These are phyloP conservation scores for Microbotryum scabiosae DNA, from an alignment of 1,284 basidiomycete genomes.

Conservation along the genomic window DNA sequence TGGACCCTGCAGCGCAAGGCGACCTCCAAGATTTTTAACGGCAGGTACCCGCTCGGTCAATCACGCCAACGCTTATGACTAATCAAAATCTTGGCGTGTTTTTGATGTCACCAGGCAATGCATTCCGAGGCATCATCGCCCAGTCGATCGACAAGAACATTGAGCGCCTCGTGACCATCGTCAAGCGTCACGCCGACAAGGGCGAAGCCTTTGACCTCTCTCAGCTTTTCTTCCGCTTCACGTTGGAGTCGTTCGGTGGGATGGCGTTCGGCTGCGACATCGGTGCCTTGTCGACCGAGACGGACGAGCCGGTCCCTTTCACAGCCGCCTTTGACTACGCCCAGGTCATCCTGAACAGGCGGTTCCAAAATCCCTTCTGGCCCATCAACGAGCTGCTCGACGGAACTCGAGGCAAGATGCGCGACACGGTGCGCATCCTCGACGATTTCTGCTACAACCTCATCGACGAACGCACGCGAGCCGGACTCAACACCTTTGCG, in stretches of 20 bases:
- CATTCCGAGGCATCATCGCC: constrained; percentile 22
- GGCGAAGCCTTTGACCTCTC: constrained; percentile 21
- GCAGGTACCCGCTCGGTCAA: background rate
- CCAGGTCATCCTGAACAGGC: constrained; percentile 34
- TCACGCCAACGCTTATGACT: too few relatives aligned
- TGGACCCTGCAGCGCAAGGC: constrained; percentile 35
- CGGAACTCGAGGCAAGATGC: constrained; percentile 27
- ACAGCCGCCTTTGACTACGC: constrained; percentile 38
- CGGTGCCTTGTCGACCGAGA: constrained; percentile 23
- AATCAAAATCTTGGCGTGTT: too few relatives aligned
- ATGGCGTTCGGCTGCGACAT: constrained; percentile 20
- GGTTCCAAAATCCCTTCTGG: constrained; percentile 18
- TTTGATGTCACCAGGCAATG: background rate
- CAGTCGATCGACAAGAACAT: constrained; percentile 28
- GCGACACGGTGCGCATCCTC: constrained; percentile 29
- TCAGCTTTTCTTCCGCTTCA: constrained; percentile 26
- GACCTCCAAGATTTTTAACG: constrained; percentile 20
- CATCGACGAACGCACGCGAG: constrained; percentile 31
- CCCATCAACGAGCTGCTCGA: constrained; percentile 31
- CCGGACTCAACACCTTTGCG: constrained; percentile 9
- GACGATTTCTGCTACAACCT: constrained; percentile 34
- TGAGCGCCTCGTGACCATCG: constrained; percentile 33
- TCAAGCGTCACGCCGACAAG: constrained; percentile 26
- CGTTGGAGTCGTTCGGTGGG: constrained; percentile 16
- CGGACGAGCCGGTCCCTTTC: constrained; percentile 35